These are phyloP conservation scores for Calycina herbarum DNA, from an alignment of 2,329 filamentous ascomycete species.

Conservation along the genomic window DNA sequence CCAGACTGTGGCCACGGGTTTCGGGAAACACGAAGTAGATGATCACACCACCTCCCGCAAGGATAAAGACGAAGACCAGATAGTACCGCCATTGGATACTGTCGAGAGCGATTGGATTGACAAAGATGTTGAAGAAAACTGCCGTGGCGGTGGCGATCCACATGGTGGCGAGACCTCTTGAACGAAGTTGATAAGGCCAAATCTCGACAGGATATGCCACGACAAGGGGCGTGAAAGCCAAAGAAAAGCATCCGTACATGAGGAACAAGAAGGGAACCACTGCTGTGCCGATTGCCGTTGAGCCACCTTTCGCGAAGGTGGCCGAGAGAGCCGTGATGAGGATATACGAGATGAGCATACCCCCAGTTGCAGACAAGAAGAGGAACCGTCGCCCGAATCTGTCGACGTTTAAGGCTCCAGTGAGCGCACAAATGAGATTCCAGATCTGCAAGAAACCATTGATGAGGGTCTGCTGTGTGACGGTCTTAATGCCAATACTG, in stretches of 20 bases:
- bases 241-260: slow-evolving; percentile 46
- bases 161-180: slow-evolving; percentile 41
- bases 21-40: slow-evolving; percentile 54
- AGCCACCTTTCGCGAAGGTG: slow-evolving; percentile 17
- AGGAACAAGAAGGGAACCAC: slow-evolving; percentile 51
- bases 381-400: slow-evolving; percentile 33
- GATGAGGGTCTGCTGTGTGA: slow-evolving; percentile 32
- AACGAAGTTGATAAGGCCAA: slow-evolving; percentile 41
- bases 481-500: slow-evolving; percentile 29
- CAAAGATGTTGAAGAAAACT: slow-evolving; percentile 47
- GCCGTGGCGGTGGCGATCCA: slow-evolving; percentile 7
- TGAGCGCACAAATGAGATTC: slow-evolving; percentile 41
- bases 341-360: slow-evolving; percentile 31
- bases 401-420: slow-evolving; percentile 41
- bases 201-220: slow-evolving; percentile 40
- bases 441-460: slow-evolving; percentile 37
- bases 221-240: slow-evolving; percentile 35
- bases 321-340: slow-evolving; percentile 14
- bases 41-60: slow-evolving; percentile 1
- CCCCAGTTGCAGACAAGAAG: slow-evolving; percentile 34
- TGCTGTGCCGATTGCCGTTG: slow-evolving; percentile 26
- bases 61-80: slow-evolving; percentile 23
- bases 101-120: slow-evolving; percentile 47
- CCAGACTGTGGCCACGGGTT: slow-evolving; percentile 53
- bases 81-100: slow-evolving; percentile 41